These are phyloP conservation scores for Phytophthora citricola DNA, from an alignment of 352 stramenopile species.

Conservation along the genomic window DNA sequence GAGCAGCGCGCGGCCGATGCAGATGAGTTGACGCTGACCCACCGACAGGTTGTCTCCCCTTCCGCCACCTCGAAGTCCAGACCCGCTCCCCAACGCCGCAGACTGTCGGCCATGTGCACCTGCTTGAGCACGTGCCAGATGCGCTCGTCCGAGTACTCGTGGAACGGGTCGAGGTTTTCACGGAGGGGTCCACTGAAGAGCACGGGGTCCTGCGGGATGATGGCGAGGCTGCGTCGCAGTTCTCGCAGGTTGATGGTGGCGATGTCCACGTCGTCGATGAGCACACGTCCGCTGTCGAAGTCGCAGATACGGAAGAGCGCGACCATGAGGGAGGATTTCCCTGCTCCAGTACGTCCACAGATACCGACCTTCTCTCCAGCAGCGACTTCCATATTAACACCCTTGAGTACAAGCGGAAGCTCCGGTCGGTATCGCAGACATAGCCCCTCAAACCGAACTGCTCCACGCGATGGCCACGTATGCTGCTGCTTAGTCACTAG, in stretches of 20 bases:
- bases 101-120: slow-evolving; percentile 70
- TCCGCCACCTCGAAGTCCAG: slow-evolving; percentile 92
- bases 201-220: slow-evolving; percentile 85
- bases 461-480: slow-evolving; percentile 34
- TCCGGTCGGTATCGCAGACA: slow-evolving; percentile 49
- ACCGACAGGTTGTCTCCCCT: slow-evolving; percentile 94
- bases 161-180: slow-evolving; percentile 92
- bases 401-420: slow-evolving; percentile 45
- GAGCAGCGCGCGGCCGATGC: slow-evolving; percentile 94
- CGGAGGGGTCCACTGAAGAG: slow-evolving; percentile 90
- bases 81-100: slow-evolving; percentile 44
- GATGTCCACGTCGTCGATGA: slow-evolving; percentile 90
- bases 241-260: slow-evolving; percentile 40
- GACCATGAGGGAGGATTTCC: slow-evolving; percentile 55
- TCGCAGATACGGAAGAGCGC: slow-evolving; percentile 51
- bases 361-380: slow-evolving; percentile 64
- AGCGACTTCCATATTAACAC: slow-evolving; percentile 44
- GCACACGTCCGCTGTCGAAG: slow-evolving; percentile 64
- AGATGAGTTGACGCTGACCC: slow-evolving; percentile 96
- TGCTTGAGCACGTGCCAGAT: slow-evolving; percentile 67
- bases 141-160: slow-evolving; percentile 66
- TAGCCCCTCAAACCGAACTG: slow-evolving; percentile 33
- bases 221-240: slow-evolving; percentile 37
- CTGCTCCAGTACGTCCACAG: slow-evolving; percentile 55
- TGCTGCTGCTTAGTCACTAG: not conserved